These are phyloP conservation scores for Yamagishiella unicocca DNA, from an alignment of 139 green algal genomes.

Conservation along the genomic window DNA sequence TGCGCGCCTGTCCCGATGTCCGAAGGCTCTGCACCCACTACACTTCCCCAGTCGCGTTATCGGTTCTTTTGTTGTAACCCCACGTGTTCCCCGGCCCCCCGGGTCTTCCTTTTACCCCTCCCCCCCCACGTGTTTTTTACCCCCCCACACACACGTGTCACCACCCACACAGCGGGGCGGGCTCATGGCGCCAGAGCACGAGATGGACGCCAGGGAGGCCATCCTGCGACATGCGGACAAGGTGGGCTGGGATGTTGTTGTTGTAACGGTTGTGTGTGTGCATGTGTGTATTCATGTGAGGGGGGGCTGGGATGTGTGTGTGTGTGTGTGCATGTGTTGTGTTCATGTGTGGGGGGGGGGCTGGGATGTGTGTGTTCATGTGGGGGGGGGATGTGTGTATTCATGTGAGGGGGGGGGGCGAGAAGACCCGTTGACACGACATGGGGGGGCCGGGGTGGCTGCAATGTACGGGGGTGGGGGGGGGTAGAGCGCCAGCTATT, in stretches of 20 bases:
- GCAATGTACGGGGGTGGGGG: not conserved
- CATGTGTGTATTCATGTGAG: too few relatives aligned
- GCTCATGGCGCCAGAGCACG: slow-evolving; percentile 72
- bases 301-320: too few relatives aligned
- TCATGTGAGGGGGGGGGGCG: not conserved
- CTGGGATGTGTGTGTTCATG: not conserved
- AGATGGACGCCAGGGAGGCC: slow-evolving; percentile 75
- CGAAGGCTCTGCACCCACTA: too few relatives aligned
- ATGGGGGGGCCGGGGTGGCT: not conserved
- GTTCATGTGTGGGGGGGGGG: not conserved
- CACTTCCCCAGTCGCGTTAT: too few relatives aligned
- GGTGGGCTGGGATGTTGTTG: slow-evolving; percentile 36
- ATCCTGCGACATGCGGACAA: slow-evolving; percentile 81
- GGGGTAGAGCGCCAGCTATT: too few relatives aligned
- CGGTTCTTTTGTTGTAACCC: too few relatives aligned
- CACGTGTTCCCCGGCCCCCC: too few relatives aligned
- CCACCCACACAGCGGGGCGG: slow-evolving; percentile 63
- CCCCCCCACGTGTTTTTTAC: not conserved
- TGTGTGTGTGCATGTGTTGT: not conserved
- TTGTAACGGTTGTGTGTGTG: not conserved
- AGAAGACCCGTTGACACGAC: too few relatives aligned
- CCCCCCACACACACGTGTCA: not conserved
- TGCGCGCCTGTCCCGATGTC: not conserved
- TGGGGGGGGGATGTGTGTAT: not conserved
- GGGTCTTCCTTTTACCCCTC: not conserved